Base-by-base conservation (phyloP, 345 rosid genomes). In the Dimocarpus longan region DNA sequence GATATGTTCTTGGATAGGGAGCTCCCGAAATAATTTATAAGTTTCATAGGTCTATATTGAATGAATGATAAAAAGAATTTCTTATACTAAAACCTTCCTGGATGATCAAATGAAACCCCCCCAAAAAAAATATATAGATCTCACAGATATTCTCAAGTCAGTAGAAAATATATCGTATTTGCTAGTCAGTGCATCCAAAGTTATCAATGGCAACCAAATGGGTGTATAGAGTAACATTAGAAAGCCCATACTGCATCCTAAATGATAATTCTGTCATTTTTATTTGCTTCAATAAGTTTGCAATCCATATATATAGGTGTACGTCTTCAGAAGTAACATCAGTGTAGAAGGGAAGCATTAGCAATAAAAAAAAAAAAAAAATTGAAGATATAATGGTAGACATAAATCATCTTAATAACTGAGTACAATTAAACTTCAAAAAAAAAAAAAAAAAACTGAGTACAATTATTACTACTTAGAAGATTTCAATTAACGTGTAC, bases 181-280 rank as follows among this genome's bases (percentile, higher is more conserved):
- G 24, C 5, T 18, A 11, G 42, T 65, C 18, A 65, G 16, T 26
- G 42, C 68, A 65, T 65, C 42, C 19, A 13, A 13, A 65, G 19
- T 15, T 28, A 67, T 67, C 50, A 71, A 50, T 28, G 37, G 13
- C 74, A 71, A 71, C 56, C 60, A 52, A 71, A 32, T 52, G 44
- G 43, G 63, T 42, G 52, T 15, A 28, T 16, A 16, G 56, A 28
- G 26, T 10, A 32, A 52, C 26, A 26, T 28, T 56, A 18, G 24
- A 19, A 50, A 22, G 3, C 13, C 12, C 37, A 70, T 4, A 48
- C 32, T 26, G 46, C 15, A 48, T 64, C 37, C 16, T 60, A 71
- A 9, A 52, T 52, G 59, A 52, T 28, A 22, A 71, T 52, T 71
- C 15, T 71, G 37, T 32, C 37, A 21, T 54, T 13, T 18, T 28